Percentiles rank a stretch among this genome's conserved stretches.
phyloP scores from a whole-genome alignment of 2,329 filamentous ascomycete species.

The Aspergillus glaucus region DNA sequence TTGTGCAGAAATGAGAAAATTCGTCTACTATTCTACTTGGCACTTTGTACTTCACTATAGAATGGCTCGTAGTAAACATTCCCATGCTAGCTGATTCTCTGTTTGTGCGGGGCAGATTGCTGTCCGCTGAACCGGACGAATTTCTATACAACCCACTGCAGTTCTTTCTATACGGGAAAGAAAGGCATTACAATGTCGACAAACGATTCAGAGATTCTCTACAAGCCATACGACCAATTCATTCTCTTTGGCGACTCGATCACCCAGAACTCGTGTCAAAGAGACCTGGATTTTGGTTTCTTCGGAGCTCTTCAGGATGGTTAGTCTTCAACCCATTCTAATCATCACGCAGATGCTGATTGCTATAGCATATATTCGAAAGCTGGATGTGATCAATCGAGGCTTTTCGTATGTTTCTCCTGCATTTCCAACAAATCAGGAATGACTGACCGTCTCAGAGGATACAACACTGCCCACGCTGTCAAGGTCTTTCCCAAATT shows the following conservation, averaged over 20 bases:
- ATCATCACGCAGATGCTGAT: not conserved
- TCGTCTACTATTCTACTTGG: no score
- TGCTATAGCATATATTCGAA: conserved; percentile 61
- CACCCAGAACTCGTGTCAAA: conserved; percentile 60
- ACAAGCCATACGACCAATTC: conserved; percentile 59
- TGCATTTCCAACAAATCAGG: conserved; percentile 3
- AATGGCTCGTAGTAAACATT: no score
- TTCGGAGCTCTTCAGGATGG: conserved; percentile 64
- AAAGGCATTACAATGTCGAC: not conserved
- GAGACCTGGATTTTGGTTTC: conserved; percentile 66
- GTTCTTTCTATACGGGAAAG: not conserved
- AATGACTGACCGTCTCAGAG: conserved; percentile 39
- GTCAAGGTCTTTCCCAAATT: conserved; percentile 63
- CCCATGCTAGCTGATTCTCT: no score
- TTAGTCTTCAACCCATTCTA: conserved; percentile 35
- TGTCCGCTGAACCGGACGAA: no score
- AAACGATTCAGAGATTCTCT: conserved; percentile 4
- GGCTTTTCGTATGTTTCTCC: conserved; percentile 57
- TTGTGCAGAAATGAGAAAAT: no score
- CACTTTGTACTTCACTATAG: no score
- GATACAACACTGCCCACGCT: conserved; percentile 75
- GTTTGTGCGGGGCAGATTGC: no score
- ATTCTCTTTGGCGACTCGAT: conserved; percentile 89
- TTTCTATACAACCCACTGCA: no score
- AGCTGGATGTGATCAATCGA: conserved; percentile 80